Evolutionary conservation across 768 basidiomycete species (phyloP).

Genomic region (Naematelia encephala): DNA sequence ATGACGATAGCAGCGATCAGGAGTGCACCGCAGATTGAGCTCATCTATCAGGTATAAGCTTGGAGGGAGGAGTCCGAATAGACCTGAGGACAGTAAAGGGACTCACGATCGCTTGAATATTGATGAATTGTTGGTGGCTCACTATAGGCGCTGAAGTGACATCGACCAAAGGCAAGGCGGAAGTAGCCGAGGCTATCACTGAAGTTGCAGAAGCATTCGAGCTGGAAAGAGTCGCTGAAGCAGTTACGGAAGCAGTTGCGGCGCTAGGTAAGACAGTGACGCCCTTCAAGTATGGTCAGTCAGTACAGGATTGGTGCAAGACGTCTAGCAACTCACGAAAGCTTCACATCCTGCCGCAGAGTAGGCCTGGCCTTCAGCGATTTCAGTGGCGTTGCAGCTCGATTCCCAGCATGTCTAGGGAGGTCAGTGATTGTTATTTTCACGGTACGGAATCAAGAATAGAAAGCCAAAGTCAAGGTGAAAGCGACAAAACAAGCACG

Average conservation of each 20-base stretch:
- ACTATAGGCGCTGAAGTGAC: conserved; percentile 7
- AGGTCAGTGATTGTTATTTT: neutral
- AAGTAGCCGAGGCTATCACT: neutral
- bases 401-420: conserved; percentile 23
- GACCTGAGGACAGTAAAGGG: neutral
- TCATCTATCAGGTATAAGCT: conserved; percentile 27
- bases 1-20: conserved; percentile 23
- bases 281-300: neutral
- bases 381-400: conserved; percentile 15
- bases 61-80: neutral
- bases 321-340: conserved; percentile 14
- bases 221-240: neutral
- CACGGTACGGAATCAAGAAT: neutral
- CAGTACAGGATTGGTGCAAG: too few species aligned
- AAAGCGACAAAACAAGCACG: neutral
- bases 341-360: conserved; percentile 17
- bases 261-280: neutral
- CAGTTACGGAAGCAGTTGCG: neutral
- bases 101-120: conserved; percentile 28
- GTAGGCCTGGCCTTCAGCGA: conserved; percentile 21
- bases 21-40: conserved; percentile 33
- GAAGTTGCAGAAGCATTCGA: neutral
- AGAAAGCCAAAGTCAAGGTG: neutral
- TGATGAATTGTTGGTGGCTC: conserved; percentile 9
- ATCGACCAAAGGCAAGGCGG: neutral